Conservation (phyloP, 768 basidiomycete genomes). For the Mycena indigotica region DNA sequence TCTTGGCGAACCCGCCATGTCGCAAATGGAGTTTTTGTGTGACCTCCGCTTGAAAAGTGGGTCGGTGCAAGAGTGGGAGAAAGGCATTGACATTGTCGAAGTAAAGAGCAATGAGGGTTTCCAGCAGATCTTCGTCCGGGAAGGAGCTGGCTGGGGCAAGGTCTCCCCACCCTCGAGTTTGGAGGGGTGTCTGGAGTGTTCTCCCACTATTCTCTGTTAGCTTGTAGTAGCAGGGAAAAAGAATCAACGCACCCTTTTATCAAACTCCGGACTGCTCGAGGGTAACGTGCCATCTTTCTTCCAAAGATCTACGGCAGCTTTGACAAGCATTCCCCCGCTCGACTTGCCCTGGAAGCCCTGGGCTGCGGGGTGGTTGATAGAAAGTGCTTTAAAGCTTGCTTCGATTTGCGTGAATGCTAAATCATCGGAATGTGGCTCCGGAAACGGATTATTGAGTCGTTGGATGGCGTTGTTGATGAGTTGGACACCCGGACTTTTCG, state of each 20-base stretch:
- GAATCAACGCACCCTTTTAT: conserved; percentile 5
- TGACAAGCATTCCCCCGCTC: conserved; percentile 33
- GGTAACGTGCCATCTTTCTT: conserved; percentile 22
- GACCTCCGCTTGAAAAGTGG: conserved; percentile 42
- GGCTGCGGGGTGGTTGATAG: conserved; percentile 14
- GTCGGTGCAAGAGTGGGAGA: conserved; percentile 46
- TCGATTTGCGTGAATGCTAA: conserved; percentile 7
- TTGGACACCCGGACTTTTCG: background rate
- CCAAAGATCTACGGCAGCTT: conserved; percentile 41
- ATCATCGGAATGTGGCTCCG: conserved; percentile 8
- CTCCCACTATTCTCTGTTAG: conserved; percentile 15
- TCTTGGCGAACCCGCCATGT: conserved; percentile 41
- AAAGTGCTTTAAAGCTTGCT: conserved; percentile 6
- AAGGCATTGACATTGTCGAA: conserved; percentile 46
- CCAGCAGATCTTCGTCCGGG: conserved; percentile 40
- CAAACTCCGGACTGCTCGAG: background rate
- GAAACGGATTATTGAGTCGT: conserved; percentile 3
- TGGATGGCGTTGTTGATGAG: conserved; percentile 5
- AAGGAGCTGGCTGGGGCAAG: no score
- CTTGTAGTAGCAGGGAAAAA: background rate
- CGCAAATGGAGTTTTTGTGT: conserved; percentile 37
- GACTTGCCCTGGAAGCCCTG: conserved; percentile 32
- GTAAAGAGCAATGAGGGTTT: conserved; percentile 48
- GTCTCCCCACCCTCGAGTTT: no score
- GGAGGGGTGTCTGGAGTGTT: background rate